Base-by-base conservation (phyloP, 1,139 yeast species). In the Geotrichum bryndzae region DNA sequence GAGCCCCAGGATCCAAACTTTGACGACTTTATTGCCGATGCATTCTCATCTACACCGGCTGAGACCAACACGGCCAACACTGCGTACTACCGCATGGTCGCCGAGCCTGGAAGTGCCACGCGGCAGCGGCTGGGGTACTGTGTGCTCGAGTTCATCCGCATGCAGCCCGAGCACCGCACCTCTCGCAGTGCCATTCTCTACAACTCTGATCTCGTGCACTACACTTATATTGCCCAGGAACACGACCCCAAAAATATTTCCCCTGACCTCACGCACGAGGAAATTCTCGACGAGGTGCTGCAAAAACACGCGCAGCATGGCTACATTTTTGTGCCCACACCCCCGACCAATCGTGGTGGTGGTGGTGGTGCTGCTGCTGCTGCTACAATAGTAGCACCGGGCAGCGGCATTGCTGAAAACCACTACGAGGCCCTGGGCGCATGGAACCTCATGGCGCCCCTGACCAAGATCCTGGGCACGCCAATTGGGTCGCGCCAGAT, bases 61-160 rank as follows among this genome's bases (percentile, higher is more conserved):
- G 48, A 41, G n/a, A 13, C 1, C 3, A 10, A 8, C 3, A 23
- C 25, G 23, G 10, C 22, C 18, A 41, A 3, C 7, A 18, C 23
- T 5, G n/a, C 48, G 1, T 41, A 41, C 18, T 23, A 41, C n/a
- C 51, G 57, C 41, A 46, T 54, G 25, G 45, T 51, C 11, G 45
- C 57, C 27, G 48, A 35, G 18, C 23, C 29, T 10, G 48, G 57
- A 25, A 54, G 31, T 7, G 57, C 57, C 2, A 46, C 57, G 23
- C 50, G 50, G 52, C 52, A 54, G 11, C 57, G 57, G 27, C 57
- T 54, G 13, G 31, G 23, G 18, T 38, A 54, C 52, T 46, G 52
- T 45, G 52, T 54, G 13, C 57, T 51, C 45, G 29, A 27, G 57
- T 54, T 54, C 27, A 46, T 54, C n/a, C 29, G 31, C 27, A 22